phyloP scores from a whole-genome alignment of 345 rosid species.

The Bretschneidera sinensis region DNA sequence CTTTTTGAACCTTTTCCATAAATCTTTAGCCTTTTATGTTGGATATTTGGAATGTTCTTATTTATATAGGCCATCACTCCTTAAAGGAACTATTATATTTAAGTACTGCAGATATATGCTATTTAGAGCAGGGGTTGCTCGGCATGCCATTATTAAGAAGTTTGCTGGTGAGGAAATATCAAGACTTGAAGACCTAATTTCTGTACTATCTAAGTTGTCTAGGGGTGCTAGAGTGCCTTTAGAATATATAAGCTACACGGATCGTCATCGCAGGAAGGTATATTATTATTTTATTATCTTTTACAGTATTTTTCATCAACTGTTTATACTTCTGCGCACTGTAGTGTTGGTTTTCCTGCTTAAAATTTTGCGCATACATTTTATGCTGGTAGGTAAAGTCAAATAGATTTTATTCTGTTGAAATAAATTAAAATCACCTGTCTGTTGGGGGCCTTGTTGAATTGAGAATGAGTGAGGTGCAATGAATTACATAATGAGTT shows the following conservation, averaged over 20 bases:
- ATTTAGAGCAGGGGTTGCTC: constrained; percentile 90
- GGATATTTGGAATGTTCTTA: not conserved
- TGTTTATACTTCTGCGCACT: too few relatives aligned
- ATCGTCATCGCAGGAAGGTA: constrained; percentile 97
- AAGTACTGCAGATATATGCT: constrained; percentile 71
- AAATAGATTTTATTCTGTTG: not conserved
- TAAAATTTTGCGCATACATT: too few relatives aligned
- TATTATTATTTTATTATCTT: not conserved
- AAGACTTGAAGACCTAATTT: constrained; percentile 56
- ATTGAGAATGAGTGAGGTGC: not conserved
- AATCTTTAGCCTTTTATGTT: too few relatives aligned
- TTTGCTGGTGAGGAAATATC: constrained; percentile 82
- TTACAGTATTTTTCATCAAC: not conserved
- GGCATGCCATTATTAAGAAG: constrained; percentile 91
- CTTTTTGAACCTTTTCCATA: too few relatives aligned
- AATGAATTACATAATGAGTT: not conserved
- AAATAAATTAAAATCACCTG: not conserved
- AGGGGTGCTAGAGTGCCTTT: constrained; percentile 88
- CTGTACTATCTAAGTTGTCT: constrained; percentile 60
- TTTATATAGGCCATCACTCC: not conserved
- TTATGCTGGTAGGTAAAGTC: not conserved
- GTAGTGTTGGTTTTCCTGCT: not conserved
- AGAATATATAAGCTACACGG: constrained; percentile 71
- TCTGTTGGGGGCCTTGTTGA: not conserved
- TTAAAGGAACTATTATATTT: too few relatives aligned